Percentiles rank a stretch among this genome's conserved stretches.
Conservation (phyloP, 2,329 filamentous ascomycete genomes). For the Mollisia scopiformis region DNA sequence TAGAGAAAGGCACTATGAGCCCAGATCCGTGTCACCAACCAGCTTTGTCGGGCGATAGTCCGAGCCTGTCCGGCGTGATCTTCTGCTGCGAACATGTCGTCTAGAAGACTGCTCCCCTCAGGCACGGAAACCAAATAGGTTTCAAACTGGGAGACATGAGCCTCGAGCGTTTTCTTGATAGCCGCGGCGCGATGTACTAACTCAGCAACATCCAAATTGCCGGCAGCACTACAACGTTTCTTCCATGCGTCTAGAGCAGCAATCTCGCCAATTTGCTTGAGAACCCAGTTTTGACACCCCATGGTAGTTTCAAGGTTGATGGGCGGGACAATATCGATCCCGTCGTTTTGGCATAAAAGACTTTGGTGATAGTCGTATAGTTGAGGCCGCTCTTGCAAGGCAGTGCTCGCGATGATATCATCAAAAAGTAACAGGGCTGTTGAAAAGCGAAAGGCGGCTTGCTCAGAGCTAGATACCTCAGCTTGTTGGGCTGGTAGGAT, state of each 20-base stretch:
- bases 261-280: constrained; percentile 55
- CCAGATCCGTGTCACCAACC: constrained; percentile 23
- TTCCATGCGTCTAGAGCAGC: constrained; percentile 60
- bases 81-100: constrained; percentile 5
- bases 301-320: constrained; percentile 53
- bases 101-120: constrained; percentile 8
- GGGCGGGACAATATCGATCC: constrained; percentile 26
- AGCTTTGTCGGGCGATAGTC: no score
- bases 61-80: constrained; percentile 7
- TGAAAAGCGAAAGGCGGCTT: constrained; percentile 56
- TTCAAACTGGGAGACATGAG: constrained; percentile 6
- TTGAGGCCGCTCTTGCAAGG: constrained; percentile 45
- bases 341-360: constrained; percentile 30
- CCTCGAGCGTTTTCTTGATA: constrained; percentile 38
- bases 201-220: constrained; percentile 47
- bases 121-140: constrained; percentile 12
- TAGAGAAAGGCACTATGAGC: constrained; percentile 27
- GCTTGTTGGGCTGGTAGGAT: constrained; percentile 11
- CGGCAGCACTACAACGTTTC: constrained; percentile 46
- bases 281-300: constrained; percentile 59
- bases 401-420: constrained; percentile 53
- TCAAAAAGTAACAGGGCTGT: constrained; percentile 50
- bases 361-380: constrained; percentile 45
- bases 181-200: constrained; percentile 48
- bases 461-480: constrained; percentile 43